A percentile compares a stretch with the other conserved stretches of the same genome.
phyloP scores from a whole-genome alignment of 345 rosid species.

The Euphorbia tirucalli region DNA sequence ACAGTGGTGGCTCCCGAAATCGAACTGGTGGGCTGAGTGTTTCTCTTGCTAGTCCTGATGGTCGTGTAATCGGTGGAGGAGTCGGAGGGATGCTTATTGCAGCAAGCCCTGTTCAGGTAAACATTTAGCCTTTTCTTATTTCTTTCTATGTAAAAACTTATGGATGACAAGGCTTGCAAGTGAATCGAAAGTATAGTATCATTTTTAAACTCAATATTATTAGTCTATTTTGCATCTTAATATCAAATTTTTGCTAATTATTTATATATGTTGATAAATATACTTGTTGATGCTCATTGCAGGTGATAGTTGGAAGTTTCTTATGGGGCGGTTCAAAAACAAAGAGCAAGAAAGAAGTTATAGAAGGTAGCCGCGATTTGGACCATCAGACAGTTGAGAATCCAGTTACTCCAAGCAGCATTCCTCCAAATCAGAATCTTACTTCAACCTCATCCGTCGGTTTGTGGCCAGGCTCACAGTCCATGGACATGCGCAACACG shows the following conservation, averaged over 20 bases:
- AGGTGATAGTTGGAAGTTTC: slow-evolving; percentile 97
- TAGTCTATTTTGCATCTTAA: no score
- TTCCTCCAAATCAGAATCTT: slow-evolving; percentile 58
- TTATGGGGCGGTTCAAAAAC: slow-evolving; percentile 71
- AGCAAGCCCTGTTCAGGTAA: slow-evolving; percentile 86
- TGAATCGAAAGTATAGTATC: no score
- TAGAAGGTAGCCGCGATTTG: slow-evolving; percentile 40
- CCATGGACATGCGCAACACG: slow-evolving; percentile 62
- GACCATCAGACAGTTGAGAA: slow-evolving; percentile 46
- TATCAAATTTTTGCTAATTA: no score
- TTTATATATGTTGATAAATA: background rate
- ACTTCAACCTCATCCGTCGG: slow-evolving; percentile 52
- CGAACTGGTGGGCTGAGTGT: slow-evolving; percentile 76
- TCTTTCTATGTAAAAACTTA: no score
- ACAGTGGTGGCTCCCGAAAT: slow-evolving; percentile 44
- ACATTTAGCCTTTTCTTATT: no score
- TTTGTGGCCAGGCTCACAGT: slow-evolving; percentile 71
- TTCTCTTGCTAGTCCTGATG: slow-evolving; percentile 92
- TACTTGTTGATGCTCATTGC: slow-evolving; percentile 8
- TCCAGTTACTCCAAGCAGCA: slow-evolving; percentile 35
- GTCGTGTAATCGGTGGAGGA: slow-evolving; percentile 91
- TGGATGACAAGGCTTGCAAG: no score
- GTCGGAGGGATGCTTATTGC: slow-evolving; percentile 91
- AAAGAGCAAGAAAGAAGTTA: slow-evolving; percentile 67
- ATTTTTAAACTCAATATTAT: no score